Percentiles rank a stretch among this genome's conserved stretches.
These are phyloP conservation scores for Sarocladiaceae sp. DNA, from an alignment of 2,329 filamentous ascomycete species.

Conservation along the genomic window DNA sequence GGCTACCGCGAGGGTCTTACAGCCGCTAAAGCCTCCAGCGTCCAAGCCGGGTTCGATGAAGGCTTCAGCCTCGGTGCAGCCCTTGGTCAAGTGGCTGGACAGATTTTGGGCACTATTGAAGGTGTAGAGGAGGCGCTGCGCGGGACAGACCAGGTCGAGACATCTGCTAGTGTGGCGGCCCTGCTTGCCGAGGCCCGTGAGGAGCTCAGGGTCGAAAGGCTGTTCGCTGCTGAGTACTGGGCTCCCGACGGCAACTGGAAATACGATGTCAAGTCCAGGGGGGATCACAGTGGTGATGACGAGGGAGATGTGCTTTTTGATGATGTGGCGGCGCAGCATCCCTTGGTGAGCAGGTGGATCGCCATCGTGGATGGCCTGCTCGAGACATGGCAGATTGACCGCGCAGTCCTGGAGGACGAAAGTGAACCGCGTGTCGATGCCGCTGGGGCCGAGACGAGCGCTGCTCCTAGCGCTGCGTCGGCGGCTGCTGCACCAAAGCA, in stretches of 20 bases:
- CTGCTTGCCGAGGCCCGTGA: conserved; percentile 44
- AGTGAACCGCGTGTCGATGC: conserved; percentile 20
- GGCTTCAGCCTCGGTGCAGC: conserved; percentile 80
- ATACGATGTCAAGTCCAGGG: conserved; percentile 46
- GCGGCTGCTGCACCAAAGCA: conserved; percentile 21
- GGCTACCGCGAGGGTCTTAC: conserved; percentile 88
- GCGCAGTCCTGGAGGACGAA: conserved; percentile 27
- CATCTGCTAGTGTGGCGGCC: conserved; percentile 16
- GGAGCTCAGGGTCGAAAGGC: conserved; percentile 53
- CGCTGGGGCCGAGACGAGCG: conserved; percentile 18
- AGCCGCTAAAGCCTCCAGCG: conserved; percentile 63
- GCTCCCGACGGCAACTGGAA: conserved; percentile 65
- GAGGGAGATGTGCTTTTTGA: conserved; percentile 36
- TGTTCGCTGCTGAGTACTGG: conserved; percentile 65
- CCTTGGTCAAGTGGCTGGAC: conserved; percentile 68
- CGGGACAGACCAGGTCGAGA: conserved; percentile 18
- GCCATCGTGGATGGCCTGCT: conserved; percentile 24
- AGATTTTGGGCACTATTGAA: conserved; percentile 70
- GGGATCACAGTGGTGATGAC: conserved; percentile 29
- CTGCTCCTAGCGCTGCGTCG: conserved; percentile 15
- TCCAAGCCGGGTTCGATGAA: conserved; percentile 88
- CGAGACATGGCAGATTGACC: conserved; percentile 27
- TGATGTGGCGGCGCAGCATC: conserved; percentile 62
- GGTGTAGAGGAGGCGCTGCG: conserved; percentile 52
- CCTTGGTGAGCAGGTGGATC: conserved; percentile 59